Evolutionary conservation across 2,329 filamentous ascomycete genomes (phyloP).

Genomic region (Stagonosporopsis rhizophila): DNA sequence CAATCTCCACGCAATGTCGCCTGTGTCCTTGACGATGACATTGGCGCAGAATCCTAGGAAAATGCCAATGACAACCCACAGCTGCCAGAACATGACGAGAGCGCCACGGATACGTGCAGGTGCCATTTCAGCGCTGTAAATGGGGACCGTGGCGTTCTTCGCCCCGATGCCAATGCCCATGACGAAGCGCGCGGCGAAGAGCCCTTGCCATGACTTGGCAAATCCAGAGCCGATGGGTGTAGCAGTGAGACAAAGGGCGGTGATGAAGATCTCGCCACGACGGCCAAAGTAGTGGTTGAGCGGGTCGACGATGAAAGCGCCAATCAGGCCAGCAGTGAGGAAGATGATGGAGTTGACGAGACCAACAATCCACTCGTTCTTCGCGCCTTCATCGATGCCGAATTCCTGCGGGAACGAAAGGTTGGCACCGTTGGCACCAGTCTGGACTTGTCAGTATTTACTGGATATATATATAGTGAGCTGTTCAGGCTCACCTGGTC

Average conservation of each 20-base stretch:
- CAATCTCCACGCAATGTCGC: slow-evolving; percentile 46
- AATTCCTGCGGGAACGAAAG: slow-evolving; percentile 66
- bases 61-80: slow-evolving; percentile 50
- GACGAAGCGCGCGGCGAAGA: slow-evolving; percentile 46
- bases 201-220: slow-evolving; percentile 47
- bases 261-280: slow-evolving; percentile 49
- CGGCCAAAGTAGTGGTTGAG: slow-evolving; percentile 49
- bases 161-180: slow-evolving; percentile 47
- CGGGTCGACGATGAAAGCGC: slow-evolving; percentile 35
- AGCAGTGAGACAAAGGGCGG: slow-evolving; percentile 44
- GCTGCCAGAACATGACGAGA: slow-evolving; percentile 55
- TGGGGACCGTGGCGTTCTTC: slow-evolving; percentile 45
- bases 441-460: slow-evolving; percentile 51
- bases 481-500: slow-evolving; percentile 48
- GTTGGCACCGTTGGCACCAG: slow-evolving; percentile 62
- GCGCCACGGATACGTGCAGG: slow-evolving; percentile 59
- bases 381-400: slow-evolving; percentile 49
- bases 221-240: slow-evolving; percentile 49
- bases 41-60: slow-evolving; percentile 58
- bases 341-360: slow-evolving; percentile 50
- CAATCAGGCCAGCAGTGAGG: slow-evolving; percentile 49
- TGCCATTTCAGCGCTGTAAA: slow-evolving; percentile 56
- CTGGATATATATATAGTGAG: no score
- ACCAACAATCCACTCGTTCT: slow-evolving; percentile 42
- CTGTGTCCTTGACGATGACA: slow-evolving; percentile 54